Percentiles rank a stretch among this genome's conserved stretches.
Conservation (phyloP, 495 filamentous ascomycete genomes). For the Xylaria nigripes region DNA sequence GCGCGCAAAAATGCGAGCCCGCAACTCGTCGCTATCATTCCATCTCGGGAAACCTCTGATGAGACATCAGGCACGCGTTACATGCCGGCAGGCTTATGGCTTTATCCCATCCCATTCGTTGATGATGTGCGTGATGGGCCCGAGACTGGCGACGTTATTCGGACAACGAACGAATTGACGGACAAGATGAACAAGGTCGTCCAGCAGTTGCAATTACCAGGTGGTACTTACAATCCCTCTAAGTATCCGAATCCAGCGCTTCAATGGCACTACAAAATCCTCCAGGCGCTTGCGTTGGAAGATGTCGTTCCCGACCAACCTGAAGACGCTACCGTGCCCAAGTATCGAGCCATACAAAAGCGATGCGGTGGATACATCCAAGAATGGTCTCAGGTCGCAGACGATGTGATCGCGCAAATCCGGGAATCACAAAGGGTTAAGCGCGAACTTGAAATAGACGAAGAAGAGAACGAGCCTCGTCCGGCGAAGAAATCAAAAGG, state of each 20-base stretch:
- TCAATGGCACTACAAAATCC: conserved; percentile 95
- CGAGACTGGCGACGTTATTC: conserved; percentile 38
- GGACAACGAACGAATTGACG: conserved; percentile 61
- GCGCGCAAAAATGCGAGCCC: conserved; percentile 71
- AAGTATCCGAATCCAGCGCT: conserved; percentile 92
- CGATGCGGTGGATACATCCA: conserved; percentile 68
- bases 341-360: conserved; percentile 73
- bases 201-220: conserved; percentile 83
- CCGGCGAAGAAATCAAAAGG: conserved; percentile 33
- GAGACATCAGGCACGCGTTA: conserved; percentile 53
- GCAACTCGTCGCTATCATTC: conserved; percentile 68
- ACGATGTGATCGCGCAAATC: conserved; percentile 17
- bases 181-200: conserved; percentile 75
- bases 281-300: conserved; percentile 86
- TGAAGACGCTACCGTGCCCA: conserved; percentile 80
- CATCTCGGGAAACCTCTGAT: conserved; percentile 58
- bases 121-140: conserved; percentile 81
- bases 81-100: conserved; percentile 81
- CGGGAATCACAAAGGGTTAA: conserved; percentile 31
- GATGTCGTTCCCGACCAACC: conserved; percentile 77
- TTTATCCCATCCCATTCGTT: conserved; percentile 78
- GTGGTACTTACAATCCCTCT: conserved; percentile 67
- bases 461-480: conserved; percentile 30
- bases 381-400: conserved; percentile 56
- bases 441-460: conserved; percentile 30